A percentile compares a stretch with the other conserved stretches of the same genome.
These are phyloP conservation scores for Petunia secreta DNA, from an alignment of 257 asterid species.

Conservation along the genomic window DNA sequence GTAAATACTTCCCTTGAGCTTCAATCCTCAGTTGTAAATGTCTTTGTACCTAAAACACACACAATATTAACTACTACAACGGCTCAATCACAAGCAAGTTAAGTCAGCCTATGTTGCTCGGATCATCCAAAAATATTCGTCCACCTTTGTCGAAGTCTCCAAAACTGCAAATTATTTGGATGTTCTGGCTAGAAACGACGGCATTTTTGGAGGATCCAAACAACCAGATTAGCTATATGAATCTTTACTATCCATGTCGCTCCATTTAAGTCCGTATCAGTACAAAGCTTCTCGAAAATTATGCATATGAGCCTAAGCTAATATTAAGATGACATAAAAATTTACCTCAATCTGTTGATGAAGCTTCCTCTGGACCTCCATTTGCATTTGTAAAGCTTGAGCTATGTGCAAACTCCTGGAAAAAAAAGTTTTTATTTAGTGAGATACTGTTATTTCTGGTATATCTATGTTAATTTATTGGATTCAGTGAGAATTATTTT, in stretches of 20 bases:
- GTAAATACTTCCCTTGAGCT: slow-evolving; percentile 92
- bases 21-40: slow-evolving; percentile 86
- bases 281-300: not conserved
- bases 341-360: slow-evolving; percentile 88
- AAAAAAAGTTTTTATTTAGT: slow-evolving; percentile 27
- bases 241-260: too few relatives aligned
- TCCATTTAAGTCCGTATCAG: not conserved
- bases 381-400: slow-evolving; percentile 73
- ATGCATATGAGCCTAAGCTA: not conserved
- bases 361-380: slow-evolving; percentile 92
- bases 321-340: not conserved
- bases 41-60: slow-evolving; percentile 66
- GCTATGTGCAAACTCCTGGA: slow-evolving; percentile 58
- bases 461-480: not conserved
- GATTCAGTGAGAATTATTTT: slow-evolving; percentile 15
- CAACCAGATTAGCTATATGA: not conserved
- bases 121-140: too few relatives aligned
- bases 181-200: too few relatives aligned
- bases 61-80: not conserved
- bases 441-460: not conserved
- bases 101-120: not conserved
- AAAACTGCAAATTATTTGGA: too few relatives aligned
- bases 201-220: too few relatives aligned
- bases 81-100: not conserved
- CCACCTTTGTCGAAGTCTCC: too few relatives aligned